Evolutionary conservation across 805 yeast species (phyloP), one percentile per base, ranked within the genome.

Genomic region (Kuraishia borneana): DNA sequence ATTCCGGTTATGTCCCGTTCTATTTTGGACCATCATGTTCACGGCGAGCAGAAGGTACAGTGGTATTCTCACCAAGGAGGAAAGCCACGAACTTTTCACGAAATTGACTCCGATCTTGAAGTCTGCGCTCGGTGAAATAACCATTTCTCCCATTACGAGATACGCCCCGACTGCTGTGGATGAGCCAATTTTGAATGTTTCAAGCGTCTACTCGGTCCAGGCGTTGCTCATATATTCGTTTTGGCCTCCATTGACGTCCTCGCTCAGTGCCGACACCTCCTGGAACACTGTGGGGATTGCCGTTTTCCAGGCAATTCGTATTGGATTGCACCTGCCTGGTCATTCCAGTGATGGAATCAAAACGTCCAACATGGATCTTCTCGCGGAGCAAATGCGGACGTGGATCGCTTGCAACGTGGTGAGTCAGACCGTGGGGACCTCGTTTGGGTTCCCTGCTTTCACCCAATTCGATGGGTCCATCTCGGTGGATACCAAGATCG

Each of bases 271-370:
- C 0, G 97, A 92, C 51, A 81, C 95, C 6, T 81, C 95, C 3
- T 89, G 96, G 95, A 84, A 83, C 51, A 84, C 96, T 1, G 79
- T 85, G 17, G 97, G 96, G 0, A 77, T 84, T 31, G 97, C 97
- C 4, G 65, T 87, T 46, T 84, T 83, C 55, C 95, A 85, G 50
- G 97, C 96, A 0, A 80, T 88, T 22, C 62, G 96, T 36, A 82
- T 89, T 12, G 97, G 98, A 0, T 62, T 92, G 19, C 95, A 92
- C 48, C 70, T 87, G 17, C 92, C 87, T 0, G 89, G 83, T 16
- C 65, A 60, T 36, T 61, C 69, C 22, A 59, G 68, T 30, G 69
- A 65, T 32, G 68, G 69, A 25, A 60, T 61, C 52, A 61, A 58
- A 45, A 61, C 65, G 36, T 60, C 48, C 39, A 69, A 53, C 62